Evolutionary conservation across 495 filamentous ascomycete genomes (phyloP).

Genomic region (Penicillium crystallinum): DNA sequence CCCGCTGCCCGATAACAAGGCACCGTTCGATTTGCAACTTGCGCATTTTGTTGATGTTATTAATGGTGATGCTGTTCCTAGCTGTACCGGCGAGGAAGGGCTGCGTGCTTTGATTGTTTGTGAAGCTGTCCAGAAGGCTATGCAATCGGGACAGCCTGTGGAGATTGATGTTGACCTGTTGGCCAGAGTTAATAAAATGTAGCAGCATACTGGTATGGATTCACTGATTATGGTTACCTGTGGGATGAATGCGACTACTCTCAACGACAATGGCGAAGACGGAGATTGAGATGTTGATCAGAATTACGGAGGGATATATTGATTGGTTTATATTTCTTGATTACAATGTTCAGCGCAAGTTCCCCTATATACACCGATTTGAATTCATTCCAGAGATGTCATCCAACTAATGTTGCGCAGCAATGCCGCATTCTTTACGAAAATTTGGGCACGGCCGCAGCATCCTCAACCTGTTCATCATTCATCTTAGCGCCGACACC

Average conservation of each 20-base stretch:
- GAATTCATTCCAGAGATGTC: too few species aligned
- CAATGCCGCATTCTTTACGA: constrained; percentile 1
- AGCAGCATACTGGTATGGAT: background rate
- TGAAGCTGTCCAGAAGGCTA: constrained; percentile 36
- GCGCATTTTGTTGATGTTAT: constrained; percentile 53
- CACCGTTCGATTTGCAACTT: constrained; percentile 53
- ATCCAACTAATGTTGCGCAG: background rate
- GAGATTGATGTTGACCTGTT: constrained; percentile 28
- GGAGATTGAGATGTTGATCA: background rate
- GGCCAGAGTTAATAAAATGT: background rate
- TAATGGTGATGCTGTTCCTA: constrained; percentile 35
- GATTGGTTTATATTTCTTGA: background rate
- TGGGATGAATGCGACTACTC: background rate
- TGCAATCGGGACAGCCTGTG: constrained; percentile 33
- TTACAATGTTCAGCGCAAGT: background rate
- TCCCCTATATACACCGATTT: background rate
- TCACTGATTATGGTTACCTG: background rate
- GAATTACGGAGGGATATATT: background rate
- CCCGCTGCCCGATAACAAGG: constrained; percentile 31
- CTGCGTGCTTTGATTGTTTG: constrained; percentile 41
- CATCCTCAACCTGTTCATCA: constrained; percentile 18
- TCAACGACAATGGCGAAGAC: background rate
- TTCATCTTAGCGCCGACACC: constrained; percentile 20
- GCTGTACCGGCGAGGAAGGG: constrained; percentile 43
- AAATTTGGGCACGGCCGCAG: constrained; percentile 11